Conservation (phyloP, 768 basidiomycete species). For the Termitomyces sp. region DNA sequence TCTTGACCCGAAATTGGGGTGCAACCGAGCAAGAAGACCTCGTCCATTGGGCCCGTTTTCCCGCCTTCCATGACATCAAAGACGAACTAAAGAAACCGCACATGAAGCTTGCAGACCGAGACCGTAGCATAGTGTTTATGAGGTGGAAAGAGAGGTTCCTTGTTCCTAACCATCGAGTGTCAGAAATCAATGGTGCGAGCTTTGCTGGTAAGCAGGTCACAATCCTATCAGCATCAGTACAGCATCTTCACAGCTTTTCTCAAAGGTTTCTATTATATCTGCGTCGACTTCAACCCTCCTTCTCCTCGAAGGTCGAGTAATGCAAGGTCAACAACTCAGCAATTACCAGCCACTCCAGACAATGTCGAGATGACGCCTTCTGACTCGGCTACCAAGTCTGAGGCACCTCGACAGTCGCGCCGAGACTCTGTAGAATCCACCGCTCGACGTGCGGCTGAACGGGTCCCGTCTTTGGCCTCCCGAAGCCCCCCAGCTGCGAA, state of each 20-base stretch:
- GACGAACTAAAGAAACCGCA: conserved; percentile 77
- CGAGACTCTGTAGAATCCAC: conserved; percentile 40
- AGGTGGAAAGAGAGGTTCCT: conserved; percentile 96
- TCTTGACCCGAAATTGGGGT: conserved; percentile 87
- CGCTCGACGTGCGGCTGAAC: conserved; percentile 33
- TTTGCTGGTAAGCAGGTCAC: conserved; percentile 71
- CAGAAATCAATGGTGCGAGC: conserved; percentile 92
- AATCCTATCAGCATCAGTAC: conserved; percentile 7
- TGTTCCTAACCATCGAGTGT: conserved; percentile 91
- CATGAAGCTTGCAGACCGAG: conserved; percentile 72
- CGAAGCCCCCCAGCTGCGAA: conserved; percentile 55
- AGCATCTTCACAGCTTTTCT: conserved; percentile 15
- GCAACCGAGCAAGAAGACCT: conserved; percentile 90
- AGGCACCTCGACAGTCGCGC: conserved; percentile 31
- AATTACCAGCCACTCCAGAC: conserved; percentile 28
- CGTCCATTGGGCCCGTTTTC: conserved; percentile 93
- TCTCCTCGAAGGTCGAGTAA: conserved; percentile 26
- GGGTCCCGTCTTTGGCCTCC: conserved; percentile 48
- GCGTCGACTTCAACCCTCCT: conserved; percentile 85
- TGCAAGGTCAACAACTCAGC: conserved; percentile 27
- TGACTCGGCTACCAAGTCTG: conserved; percentile 31
- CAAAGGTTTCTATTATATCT: conserved; percentile 90
- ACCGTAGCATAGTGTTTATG: conserved; percentile 87
- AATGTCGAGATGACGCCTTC: conserved; percentile 22
- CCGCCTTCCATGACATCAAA: conserved; percentile 77